These are phyloP conservation scores for Annulohypoxylon bovei DNA, from an alignment of 495 filamentous ascomycete genomes.

Conservation along the genomic window DNA sequence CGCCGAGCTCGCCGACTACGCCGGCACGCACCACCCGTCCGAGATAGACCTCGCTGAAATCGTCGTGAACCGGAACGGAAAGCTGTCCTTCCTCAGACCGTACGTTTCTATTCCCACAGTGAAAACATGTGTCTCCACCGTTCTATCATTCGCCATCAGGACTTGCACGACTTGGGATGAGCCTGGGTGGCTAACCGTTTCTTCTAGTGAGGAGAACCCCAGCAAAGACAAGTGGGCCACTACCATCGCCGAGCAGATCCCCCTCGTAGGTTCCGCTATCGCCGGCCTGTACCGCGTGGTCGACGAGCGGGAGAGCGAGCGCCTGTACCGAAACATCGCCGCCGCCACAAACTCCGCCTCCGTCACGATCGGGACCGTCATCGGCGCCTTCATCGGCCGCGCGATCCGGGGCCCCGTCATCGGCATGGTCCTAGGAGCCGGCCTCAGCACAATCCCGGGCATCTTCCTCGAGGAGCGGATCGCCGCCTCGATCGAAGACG, in stretches of 20 bases:
- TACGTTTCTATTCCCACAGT: constrained; percentile 12
- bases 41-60: constrained; percentile 27
- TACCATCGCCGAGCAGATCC: constrained; percentile 21
- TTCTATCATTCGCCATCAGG: neutral
- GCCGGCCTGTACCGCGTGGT: constrained; percentile 3
- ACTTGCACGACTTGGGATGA: neutral
- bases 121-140: neutral
- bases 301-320: constrained; percentile 6
- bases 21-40: constrained; percentile 19
- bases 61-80: constrained; percentile 28
- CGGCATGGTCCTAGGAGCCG: constrained; percentile 25
- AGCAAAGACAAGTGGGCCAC: constrained; percentile 21
- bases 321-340: constrained; percentile 26
- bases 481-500: constrained; percentile 14
- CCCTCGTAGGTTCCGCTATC: constrained; percentile 25
- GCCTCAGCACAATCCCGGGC: constrained; percentile 7
- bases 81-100: constrained; percentile 20
- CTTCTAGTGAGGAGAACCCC: constrained; percentile 12
- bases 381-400: constrained; percentile 32
- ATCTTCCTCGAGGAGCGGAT: constrained; percentile 16
- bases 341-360: constrained; percentile 18
- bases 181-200: constrained; percentile 16
- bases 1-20: constrained; percentile 29
- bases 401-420: constrained; percentile 21
- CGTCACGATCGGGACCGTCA: constrained; percentile 15